phyloP scores from a whole-genome alignment of 805 yeast species.

The Kluyveromyces dobzhanskii region DNA sequence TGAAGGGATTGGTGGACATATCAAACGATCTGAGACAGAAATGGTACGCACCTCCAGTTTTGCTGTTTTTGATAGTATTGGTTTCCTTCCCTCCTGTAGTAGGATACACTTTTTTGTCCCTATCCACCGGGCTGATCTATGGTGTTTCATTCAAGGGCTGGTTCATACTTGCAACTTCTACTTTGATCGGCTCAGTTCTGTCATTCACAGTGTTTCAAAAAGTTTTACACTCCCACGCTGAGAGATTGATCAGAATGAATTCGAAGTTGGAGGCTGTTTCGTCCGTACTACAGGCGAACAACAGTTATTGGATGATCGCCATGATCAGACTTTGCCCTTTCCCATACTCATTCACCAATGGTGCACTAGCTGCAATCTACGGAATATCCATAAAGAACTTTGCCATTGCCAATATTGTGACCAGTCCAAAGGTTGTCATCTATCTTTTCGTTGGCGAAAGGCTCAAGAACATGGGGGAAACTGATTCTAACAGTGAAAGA shows the following conservation, averaged over 20 bases:
- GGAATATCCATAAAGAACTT: conserved; percentile 57
- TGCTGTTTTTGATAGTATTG: conserved; percentile 46
- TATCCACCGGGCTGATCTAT: conserved; percentile 70
- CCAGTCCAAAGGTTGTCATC: conserved; percentile 76
- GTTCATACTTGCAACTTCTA: conserved; percentile 60
- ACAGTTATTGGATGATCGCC: conserved; percentile 56
- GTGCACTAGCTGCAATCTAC: conserved; percentile 85
- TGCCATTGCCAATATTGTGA: conserved; percentile 58
- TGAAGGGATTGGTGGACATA: conserved; percentile 30
- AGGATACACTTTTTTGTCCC: conserved; percentile 67
- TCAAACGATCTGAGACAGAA: conserved; percentile 40
- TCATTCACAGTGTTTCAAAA: conserved; percentile 64
- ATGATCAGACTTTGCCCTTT: conserved; percentile 81
- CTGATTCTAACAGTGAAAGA: conserved; percentile 41
- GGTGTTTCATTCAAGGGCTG: conserved; percentile 73
- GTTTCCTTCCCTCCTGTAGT: conserved; percentile 88
- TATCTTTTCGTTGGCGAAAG: conserved; percentile 74
- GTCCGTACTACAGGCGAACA: conserved; percentile 62
- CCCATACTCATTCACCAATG: conserved; percentile 88
- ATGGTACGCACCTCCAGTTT: conserved; percentile 34
- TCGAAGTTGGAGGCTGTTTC: conserved; percentile 66
- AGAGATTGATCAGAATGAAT: conserved; percentile 49
- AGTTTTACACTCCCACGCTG: conserved; percentile 49
- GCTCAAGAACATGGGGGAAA: conserved; percentile 58
- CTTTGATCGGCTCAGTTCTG: conserved; percentile 65